Evolutionary conservation across 2,329 filamentous ascomycete genomes (phyloP), one percentile per base, ranked within the genome.

Genomic region (Calycina marina): DNA sequence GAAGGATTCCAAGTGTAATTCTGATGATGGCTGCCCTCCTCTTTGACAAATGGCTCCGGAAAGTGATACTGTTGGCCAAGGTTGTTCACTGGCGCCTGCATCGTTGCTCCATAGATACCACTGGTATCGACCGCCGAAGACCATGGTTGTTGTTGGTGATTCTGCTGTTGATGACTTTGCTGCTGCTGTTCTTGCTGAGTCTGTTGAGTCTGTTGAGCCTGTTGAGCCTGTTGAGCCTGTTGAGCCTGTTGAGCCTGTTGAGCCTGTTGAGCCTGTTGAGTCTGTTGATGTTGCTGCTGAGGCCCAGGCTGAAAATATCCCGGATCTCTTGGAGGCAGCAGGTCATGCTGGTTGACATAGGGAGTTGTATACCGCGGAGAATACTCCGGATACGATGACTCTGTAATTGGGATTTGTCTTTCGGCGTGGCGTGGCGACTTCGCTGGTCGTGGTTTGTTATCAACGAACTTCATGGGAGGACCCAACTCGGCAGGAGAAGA

Each of bases 401-500:
- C 20, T 9, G 8, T 8, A n/a, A 22, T n/a, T 9, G 8, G 40
- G 2, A 45, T 32, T 8, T 42, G 41, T 9, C 44, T 20, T 8
- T 49, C 45, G 24, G 41, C 36, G 37, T 53, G 50, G 6, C 51
- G 38, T 20, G 51, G 51, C 4, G 50, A 53, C 30, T 53, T 53
- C 10, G 46, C 24, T 11, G 50, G 50, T 10, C 51, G 38, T 5
- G 49, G 49, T 28, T 53, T 53, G 25, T 35, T 46, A 33, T 53
- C 48, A 10, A 50, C 35, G 29, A 46, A 51, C 6, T 44, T 39
- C 13, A 45, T 36, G 11, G 40, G 39, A 2, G 37, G 37, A 3
- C 25, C 32, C 14, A 31, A 28, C 3, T 37, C 28, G 13, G 37
- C 18, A 18, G 41, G 36, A 14, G 38, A 37, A 17, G 39, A 40